Percentiles rank a stretch among this genome's conserved stretches.
These are phyloP conservation scores for Brassica balearica DNA, from an alignment of 441 rosid species.

Conservation along the genomic window DNA sequence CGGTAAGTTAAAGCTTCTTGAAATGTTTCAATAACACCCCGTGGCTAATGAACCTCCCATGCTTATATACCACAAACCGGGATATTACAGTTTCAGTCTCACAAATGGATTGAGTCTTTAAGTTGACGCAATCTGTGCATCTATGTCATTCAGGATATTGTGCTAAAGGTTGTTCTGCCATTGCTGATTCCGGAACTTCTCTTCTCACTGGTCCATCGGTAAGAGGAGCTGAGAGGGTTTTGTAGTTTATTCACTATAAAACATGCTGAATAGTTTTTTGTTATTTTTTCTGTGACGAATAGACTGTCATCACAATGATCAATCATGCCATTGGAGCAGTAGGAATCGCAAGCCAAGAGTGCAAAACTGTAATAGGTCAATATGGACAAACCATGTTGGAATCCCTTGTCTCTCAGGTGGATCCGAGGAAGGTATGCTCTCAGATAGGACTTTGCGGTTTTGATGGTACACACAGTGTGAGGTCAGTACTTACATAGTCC, in stretches of 20 bases:
- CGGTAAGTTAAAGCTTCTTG: slow-evolving; percentile 47
- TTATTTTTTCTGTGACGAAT: background rate
- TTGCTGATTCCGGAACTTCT: slow-evolving; percentile 83
- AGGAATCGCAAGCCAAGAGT: slow-evolving; percentile 64
- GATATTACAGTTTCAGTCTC: background rate
- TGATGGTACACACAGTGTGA: slow-evolving; percentile 60
- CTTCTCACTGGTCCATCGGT: slow-evolving; percentile 77
- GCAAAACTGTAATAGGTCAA: slow-evolving; percentile 57
- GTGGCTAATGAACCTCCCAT: too few species aligned
- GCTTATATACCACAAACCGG: too few species aligned
- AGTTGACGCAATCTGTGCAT: background rate
- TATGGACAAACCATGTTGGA: slow-evolving; percentile 65
- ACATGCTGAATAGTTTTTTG: background rate
- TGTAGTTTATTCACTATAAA: slow-evolving; percentile 1
- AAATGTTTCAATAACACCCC: background rate
- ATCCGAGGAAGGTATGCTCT: slow-evolving; percentile 66
- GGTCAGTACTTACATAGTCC: slow-evolving; percentile 47
- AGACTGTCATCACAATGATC: slow-evolving; percentile 64
- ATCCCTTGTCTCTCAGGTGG: slow-evolving; percentile 56
- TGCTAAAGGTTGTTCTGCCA: slow-evolving; percentile 62
- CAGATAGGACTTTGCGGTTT: slow-evolving; percentile 63
- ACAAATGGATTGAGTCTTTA: background rate
- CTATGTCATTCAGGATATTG: slow-evolving; percentile 56
- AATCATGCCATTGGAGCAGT: slow-evolving; percentile 74
- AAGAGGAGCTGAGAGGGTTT: slow-evolving; percentile 11